Base-by-base conservation (phyloP, 2,329 filamentous ascomycete species). In the Cercospora sp. region DNA sequence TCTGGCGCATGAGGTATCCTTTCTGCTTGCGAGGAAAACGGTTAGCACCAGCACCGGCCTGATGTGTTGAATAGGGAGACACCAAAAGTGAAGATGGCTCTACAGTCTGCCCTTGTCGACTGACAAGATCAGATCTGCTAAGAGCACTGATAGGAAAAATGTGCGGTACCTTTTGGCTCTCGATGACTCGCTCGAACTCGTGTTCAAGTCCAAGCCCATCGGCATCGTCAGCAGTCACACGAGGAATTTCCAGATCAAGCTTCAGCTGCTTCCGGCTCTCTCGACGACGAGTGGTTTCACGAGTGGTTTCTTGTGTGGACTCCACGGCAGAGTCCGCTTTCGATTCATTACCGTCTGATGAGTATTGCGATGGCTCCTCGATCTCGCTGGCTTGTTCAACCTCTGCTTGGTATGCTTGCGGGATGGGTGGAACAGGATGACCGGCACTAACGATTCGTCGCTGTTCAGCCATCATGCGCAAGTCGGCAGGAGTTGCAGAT, bases 1-100 rank as follows among this genome's bases (percentile, higher is more conserved):
- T 99, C 76, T 99, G 94, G 76, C 95, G 90, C 94, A 98, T 99
- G 57, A 98, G 86, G 78, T 99, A 99, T 66, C 95, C 95, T 84
- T 96, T 94, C 94, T 97, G 91, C 88, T 85, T 85, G 74, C 81
- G 84, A 74, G 82, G 76, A 77, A 73, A 73, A 32, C 68, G 64
- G 80, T 85, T 76, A 88, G 85, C 81, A 70, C 69, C 71, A 70
- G 70, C 66, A 30, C 65, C 70, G 53, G 65, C 30, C 45, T 66
- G 55, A 59, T 69, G 70, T 26, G 68, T 53, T 37, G 66, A 69
- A 60, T 61, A 73, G 21, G 63, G 61, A 13, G 71, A 64, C 24
- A 68, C 60, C 7, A 61, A 53, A 49, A 67, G 61, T n/a, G 69
- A 67, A 32, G 65, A 28, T 30, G 53, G 37, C 53, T 67, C 61